These are phyloP conservation scores for Nissolia schottii DNA, from an alignment of 306 rosid genomes.

Conservation along the genomic window DNA sequence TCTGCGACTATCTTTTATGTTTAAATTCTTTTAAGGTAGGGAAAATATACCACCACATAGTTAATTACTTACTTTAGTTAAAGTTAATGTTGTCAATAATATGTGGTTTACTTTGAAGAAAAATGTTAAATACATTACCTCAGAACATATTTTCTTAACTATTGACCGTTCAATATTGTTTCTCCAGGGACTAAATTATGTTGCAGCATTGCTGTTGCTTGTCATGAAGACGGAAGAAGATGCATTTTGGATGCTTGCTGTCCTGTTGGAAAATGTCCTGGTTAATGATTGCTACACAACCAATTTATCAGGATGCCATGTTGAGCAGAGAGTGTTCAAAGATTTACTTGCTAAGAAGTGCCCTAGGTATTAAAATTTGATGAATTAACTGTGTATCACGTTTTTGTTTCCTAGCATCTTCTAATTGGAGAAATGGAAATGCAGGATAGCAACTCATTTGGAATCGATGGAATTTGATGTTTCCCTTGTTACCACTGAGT, in stretches of 20 bases:
- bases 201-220: constrained; percentile 88
- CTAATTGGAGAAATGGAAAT: constrained; percentile 32
- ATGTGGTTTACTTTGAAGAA: not conserved
- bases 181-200: constrained; percentile 91
- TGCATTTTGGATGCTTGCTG: constrained; percentile 99
- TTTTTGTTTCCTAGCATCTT: constrained; percentile 19
- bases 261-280: constrained; percentile 85
- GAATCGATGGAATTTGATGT: constrained; percentile 88
- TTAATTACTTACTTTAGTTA: not conserved
- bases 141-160: constrained; percentile 14
- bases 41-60: not conserved
- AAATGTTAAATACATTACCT: not conserved
- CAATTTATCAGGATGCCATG: constrained; percentile 97
- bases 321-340: constrained; percentile 95
- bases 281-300: constrained; percentile 92
- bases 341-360: constrained; percentile 79
- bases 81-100: not conserved
- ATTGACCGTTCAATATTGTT: constrained; percentile 18
- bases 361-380: constrained; percentile 58
- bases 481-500: constrained; percentile 97
- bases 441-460: constrained; percentile 85
- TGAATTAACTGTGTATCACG: not conserved
- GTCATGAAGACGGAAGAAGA: constrained; percentile 99
- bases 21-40: not conserved
- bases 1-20: not conserved